These are phyloP conservation scores for Phytophthora syringae DNA, from an alignment of 352 stramenopile genomes.

Conservation along the genomic window DNA sequence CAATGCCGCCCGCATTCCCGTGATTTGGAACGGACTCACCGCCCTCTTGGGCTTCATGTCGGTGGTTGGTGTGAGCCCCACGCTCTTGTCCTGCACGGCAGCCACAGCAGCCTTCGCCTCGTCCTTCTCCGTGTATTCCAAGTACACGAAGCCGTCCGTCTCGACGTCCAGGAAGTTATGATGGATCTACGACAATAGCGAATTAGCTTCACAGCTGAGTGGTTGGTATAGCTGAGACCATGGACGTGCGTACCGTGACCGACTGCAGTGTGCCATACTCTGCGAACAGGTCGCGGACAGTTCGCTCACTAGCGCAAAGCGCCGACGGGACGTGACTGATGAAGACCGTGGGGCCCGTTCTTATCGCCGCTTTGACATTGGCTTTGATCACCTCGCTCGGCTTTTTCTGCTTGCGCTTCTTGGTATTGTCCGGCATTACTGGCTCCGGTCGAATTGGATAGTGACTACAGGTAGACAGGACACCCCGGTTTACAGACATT, in stretches of 20 bases:
- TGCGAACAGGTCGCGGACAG: constrained; percentile 54
- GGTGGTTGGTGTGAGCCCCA: constrained; percentile 16
- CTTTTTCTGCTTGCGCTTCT: constrained; percentile 22
- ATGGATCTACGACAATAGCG: constrained; percentile 48
- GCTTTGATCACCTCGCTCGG: constrained; percentile 5
- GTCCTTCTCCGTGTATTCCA: constrained; percentile 49
- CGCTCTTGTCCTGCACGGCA: constrained; percentile 37
- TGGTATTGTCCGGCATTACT: constrained; percentile 19
- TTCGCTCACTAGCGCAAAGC: constrained; percentile 62
- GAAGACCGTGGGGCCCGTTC: constrained; percentile 49
- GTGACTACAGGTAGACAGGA: neutral
- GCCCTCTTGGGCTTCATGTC: constrained; percentile 22
- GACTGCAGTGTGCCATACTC: constrained; percentile 55
- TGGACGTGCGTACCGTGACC: constrained; percentile 50
- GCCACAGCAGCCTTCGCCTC: constrained; percentile 47
- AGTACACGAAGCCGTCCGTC: constrained; percentile 71
- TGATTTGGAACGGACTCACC: constrained; percentile 18
- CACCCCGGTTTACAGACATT: constrained; percentile 10
- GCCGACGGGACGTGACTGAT: constrained; percentile 59
- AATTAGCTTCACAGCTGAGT: neutral
- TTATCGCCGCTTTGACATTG: constrained; percentile 5
- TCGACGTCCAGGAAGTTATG: constrained; percentile 73
- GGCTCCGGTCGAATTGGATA: constrained; percentile 3
- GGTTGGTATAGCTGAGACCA: neutral
- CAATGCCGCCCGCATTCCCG: constrained; percentile 53